These are phyloP conservation scores for Fusarium armeniacum DNA, from an alignment of 2,329 filamentous ascomycete genomes.

Conservation along the genomic window DNA sequence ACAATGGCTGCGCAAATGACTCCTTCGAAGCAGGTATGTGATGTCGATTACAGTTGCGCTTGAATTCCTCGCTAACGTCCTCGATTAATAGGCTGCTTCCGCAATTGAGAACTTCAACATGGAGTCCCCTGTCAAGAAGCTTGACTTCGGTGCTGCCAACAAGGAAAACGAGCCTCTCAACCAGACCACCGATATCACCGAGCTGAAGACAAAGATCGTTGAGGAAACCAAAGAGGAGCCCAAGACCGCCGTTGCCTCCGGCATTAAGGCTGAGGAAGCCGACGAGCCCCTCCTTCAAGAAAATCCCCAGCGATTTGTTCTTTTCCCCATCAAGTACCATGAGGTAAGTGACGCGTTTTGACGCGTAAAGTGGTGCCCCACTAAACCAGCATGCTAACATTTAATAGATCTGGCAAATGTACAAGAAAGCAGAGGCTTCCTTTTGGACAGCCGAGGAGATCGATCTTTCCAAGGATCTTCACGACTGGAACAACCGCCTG, in stretches of 20 bases:
- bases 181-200: conserved; percentile 66
- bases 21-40: conserved; percentile 70
- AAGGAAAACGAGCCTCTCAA: conserved; percentile 83
- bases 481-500: conserved; percentile 98
- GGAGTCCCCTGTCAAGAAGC: conserved; percentile 92
- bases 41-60: conserved; percentile 42
- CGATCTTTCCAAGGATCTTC: conserved; percentile 97
- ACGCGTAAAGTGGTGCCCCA: conserved; percentile 76
- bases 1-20: conserved; percentile 82
- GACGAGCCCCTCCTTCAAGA: conserved; percentile 94
- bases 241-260: conserved; percentile 60
- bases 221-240: conserved; percentile 58
- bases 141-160: conserved; percentile 78
- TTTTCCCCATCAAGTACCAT: conserved; percentile 99
- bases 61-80: conserved; percentile 52
- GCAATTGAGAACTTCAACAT: conserved; percentile 92
- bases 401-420: conserved; percentile 98
- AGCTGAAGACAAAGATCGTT: conserved; percentile 71
- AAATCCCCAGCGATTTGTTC: conserved; percentile 95
- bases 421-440: conserved; percentile 99
- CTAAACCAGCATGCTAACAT: conserved; percentile 56
- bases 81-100: conserved; percentile 77
- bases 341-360: conserved; percentile 80
- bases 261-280: conserved; percentile 77
- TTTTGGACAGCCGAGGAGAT: conserved; percentile 99